Evolutionary conservation across 1,284 basidiomycete species (phyloP).

Genomic region (Prillingera fragicola): DNA sequence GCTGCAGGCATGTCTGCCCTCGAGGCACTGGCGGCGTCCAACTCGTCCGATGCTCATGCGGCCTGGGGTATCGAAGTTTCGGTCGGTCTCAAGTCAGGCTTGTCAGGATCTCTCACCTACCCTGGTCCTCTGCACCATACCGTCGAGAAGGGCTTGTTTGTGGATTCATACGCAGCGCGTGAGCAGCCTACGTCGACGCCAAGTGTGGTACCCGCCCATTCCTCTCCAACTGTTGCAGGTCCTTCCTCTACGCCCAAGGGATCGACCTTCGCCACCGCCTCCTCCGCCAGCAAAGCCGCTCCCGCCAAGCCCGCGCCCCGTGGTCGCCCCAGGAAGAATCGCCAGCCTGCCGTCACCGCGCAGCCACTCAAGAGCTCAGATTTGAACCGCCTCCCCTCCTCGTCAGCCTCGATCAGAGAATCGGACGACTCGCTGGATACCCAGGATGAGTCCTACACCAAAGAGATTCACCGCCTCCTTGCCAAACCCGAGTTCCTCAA

Average conservation of each 20-base stretch:
- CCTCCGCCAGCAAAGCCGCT: too few relatives aligned
- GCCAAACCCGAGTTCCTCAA: conserved; percentile 32
- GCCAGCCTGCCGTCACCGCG: too few relatives aligned
- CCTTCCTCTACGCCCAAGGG: too few relatives aligned
- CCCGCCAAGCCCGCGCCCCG: too few relatives aligned
- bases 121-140: conserved; percentile 13
- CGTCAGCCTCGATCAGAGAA: conserved; percentile 31
- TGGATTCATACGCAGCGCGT: too few relatives aligned
- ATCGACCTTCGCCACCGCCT: too few relatives aligned
- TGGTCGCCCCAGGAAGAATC: too few relatives aligned
- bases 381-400: too few relatives aligned
- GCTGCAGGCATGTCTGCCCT: conserved; percentile 20
- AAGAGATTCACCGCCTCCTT: conserved; percentile 18
- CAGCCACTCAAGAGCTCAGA: conserved; percentile 28
- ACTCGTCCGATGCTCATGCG: not conserved
- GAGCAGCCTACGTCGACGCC: too few relatives aligned
- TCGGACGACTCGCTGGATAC: conserved; percentile 11
- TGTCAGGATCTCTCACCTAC: not conserved
- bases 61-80: conserved; percentile 43
- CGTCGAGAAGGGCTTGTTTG: conserved; percentile 10
- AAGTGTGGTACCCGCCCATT: too few relatives aligned
- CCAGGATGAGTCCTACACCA: conserved; percentile 1
- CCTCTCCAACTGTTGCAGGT: too few relatives aligned
- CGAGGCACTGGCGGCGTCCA: conserved; percentile 28
- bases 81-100: conserved; percentile 29